Evolutionary conservation across 2,329 filamentous ascomycete species (phyloP), one percentile per base, ranked within the genome.

Genomic region (Xylaria multiplex): DNA sequence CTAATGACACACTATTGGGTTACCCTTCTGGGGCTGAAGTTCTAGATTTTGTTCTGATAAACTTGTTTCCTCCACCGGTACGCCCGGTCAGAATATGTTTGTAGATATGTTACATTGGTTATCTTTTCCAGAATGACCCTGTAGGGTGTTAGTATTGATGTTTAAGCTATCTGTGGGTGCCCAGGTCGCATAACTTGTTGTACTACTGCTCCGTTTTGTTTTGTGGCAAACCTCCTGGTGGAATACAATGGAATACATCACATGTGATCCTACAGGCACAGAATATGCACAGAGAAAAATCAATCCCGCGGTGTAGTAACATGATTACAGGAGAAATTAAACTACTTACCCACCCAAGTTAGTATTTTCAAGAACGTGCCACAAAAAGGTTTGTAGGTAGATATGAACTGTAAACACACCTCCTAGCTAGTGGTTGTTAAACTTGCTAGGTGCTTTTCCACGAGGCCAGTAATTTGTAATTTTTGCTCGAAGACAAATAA

Each of bases 101-200:
- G 8, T 35, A 11, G 42, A 22, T 32, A 52, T 45, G 22, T 42
- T 9, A 55, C 43, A 40, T 35, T 48, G 19, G 30, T 49, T 63
- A 52, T 43, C 55, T 59, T 40, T 64, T 22, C 27, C 35, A 45
- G 16, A 37, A 19, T 59, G 48, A 62, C 59, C 59, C 50, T 55
- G 35, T 46, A 55, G 50, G 59, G 59, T 62, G 59, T 27, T 62
- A 22, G 40, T 62, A 62, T 55, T 8, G 27, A 6, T 5, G 11
- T 55, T 27, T 22, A 30, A 24, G 14, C 32, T 30, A 8, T 46
- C 42, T 35, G 42, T 40, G 13, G 19, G 50, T 40, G 32, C 32
- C 27, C 14, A 37, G 7, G 24, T 30, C 9, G n/a, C n/a, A 11
- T 45, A 30, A 30, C 22, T 43, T 24, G 13, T n/a, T 55, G 53